Evolutionary conservation across 2,329 filamentous ascomycete species (phyloP).

Genomic region (Sporothrix phasma): DNA sequence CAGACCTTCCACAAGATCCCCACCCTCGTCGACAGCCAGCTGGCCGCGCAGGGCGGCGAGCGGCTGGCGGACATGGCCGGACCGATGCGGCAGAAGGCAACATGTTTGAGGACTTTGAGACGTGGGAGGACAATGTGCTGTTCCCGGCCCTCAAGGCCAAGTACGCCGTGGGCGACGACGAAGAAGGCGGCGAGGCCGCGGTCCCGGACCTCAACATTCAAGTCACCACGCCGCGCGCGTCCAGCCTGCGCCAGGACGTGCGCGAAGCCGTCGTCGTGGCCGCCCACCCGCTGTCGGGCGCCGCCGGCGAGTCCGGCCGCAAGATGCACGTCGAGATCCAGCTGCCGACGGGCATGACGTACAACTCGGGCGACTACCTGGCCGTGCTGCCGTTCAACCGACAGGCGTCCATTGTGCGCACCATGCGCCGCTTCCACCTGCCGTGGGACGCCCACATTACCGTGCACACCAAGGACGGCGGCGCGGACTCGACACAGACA

Average conservation of each 20-base stretch:
- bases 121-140: slow-evolving; percentile 51
- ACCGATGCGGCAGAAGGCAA: slow-evolving; percentile 54
- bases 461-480: slow-evolving; percentile 41
- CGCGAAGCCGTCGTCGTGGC: slow-evolving; percentile 45
- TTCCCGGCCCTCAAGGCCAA: slow-evolving; percentile 36
- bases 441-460: slow-evolving; percentile 58
- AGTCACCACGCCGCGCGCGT: slow-evolving; percentile 32
- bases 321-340: slow-evolving; percentile 58
- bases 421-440: slow-evolving; percentile 53
- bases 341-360: slow-evolving; percentile 55
- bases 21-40: slow-evolving; percentile 46
- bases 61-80: slow-evolving; percentile 38
- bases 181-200: neutral
- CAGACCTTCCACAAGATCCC: slow-evolving; percentile 60
- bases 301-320: slow-evolving; percentile 27
- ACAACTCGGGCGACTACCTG: slow-evolving; percentile 65
- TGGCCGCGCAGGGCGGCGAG: slow-evolving; percentile 38
- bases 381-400: slow-evolving; percentile 63
- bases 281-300: slow-evolving; percentile 36
- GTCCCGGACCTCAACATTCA: slow-evolving; percentile 33
- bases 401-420: slow-evolving; percentile 48
- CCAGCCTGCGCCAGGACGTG: slow-evolving; percentile 37
- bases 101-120: slow-evolving; percentile 58
- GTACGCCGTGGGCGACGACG: slow-evolving; percentile 30
- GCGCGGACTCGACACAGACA: slow-evolving; percentile 36